phyloP scores from a whole-genome alignment of 2,329 filamentous ascomycete genomes.

The Nakataea oryzae region DNA sequence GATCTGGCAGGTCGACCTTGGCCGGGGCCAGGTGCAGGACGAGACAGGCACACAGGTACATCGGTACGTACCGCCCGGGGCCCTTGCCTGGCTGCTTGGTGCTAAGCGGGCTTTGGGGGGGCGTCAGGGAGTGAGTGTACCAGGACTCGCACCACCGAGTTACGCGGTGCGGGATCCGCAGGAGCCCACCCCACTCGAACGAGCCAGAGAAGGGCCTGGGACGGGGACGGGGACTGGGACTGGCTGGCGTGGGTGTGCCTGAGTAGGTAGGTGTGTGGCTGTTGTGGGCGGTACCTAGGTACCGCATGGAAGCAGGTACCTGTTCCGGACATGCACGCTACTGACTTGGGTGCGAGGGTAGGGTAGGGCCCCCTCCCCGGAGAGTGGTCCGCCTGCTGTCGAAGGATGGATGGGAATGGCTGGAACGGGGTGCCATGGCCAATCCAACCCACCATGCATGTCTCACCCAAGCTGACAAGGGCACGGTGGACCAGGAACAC shows the following conservation, averaged over 20 bases:
- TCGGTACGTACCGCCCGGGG: neutral
- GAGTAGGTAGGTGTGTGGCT: neutral
- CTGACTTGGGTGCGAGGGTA: neutral
- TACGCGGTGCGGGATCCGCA: neutral
- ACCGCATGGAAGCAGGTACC: neutral
- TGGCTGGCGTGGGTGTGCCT: neutral
- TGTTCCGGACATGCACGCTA: neutral
- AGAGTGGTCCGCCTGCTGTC: neutral
- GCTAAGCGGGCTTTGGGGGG: neutral
- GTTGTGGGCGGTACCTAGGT: neutral
- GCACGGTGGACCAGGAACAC: slow-evolving; percentile 19
- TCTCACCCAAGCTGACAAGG: slow-evolving; percentile 42
- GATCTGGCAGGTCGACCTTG: neutral
- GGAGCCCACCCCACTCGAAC: neutral
- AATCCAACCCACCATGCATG: slow-evolving; percentile 29
- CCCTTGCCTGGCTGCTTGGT: neutral
- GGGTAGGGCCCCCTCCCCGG: neutral
- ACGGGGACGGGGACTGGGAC: too few species aligned
- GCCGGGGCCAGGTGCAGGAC: neutral
- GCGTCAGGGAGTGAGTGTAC: neutral
- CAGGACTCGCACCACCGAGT: neutral
- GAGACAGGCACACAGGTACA: slow-evolving; percentile 1
- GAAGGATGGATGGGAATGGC: slow-evolving; percentile 1
- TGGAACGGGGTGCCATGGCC: neutral
- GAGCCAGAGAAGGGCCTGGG: too few species aligned